Evolutionary conservation across 164 flowering plant genomes (phyloP), one percentile per base, ranked within the genome.

Genomic region (Houttuynia cordata): DNA sequence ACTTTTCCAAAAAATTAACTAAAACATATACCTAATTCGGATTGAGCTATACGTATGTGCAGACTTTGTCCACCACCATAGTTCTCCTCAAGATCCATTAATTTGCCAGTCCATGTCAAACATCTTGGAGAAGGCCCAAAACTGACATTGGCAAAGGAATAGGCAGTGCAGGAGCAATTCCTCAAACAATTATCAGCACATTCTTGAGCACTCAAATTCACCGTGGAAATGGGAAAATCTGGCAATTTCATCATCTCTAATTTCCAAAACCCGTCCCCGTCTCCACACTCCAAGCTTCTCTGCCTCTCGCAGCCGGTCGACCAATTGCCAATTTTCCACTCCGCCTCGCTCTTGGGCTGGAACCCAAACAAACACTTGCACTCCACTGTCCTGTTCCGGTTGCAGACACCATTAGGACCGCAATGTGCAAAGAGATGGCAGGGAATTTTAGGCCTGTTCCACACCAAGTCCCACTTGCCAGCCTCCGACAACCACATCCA

Each of bases 181-280:
- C 52, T 30, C 12, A 55, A 6, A 45, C 68, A 65, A n/a, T 5
- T 8, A 24, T 12, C 25, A 19, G 52, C 30, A 45, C 69, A 60
- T 22, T 65, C 63, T 14, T 20, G 21, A 9, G 20, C 45, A 53
- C 40, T 55, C 39, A 21, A 21, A 39, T 13, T 53, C 10, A 13
- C 10, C 12, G 57, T 22, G 5, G 57, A 12, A 17, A 21, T 60
- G 37, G 66, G 30, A 54, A 53, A 10, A 13, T 57, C 65, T 1
- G 78, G 73, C n/a, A 75, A 24, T 18, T 21, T 55, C 58, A 59
- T 60, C 19, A 21, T 18, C 8, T 20, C 54, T 24, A 65, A 12
- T 30, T 42, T 10, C 37, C 59, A 15, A 24, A 59, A 65, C 51
- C 41, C 41, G 39, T 65, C 62, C 39, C 15, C 18, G 4, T 8